These are phyloP conservation scores for Cicer bijugum DNA, from an alignment of 306 rosid genomes.

Conservation along the genomic window DNA sequence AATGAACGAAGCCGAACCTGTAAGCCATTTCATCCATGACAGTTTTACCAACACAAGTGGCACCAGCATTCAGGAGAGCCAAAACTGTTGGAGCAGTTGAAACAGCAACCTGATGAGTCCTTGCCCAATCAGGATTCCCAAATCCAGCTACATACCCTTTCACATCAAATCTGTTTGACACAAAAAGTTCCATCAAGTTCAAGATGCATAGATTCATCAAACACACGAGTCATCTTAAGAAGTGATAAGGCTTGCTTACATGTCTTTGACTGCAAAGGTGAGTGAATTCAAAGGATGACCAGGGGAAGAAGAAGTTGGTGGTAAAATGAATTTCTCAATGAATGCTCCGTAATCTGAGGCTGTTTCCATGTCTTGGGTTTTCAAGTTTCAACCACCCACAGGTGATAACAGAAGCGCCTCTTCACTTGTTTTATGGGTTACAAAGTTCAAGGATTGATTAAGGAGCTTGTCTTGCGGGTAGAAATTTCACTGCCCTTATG, in stretches of 20 bases:
- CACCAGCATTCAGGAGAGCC: slow-evolving; percentile 73
- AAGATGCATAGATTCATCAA: slow-evolving; percentile 24
- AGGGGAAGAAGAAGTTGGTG: slow-evolving; percentile 55
- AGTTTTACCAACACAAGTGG: slow-evolving; percentile 81
- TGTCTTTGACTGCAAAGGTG: slow-evolving; percentile 90
- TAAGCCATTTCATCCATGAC: slow-evolving; percentile 98
- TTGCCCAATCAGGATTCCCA: slow-evolving; percentile 92
- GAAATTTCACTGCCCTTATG: background rate
- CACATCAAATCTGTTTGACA: slow-evolving; percentile 71
- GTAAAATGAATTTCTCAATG: slow-evolving; percentile 68
- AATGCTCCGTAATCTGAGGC: slow-evolving; percentile 70
- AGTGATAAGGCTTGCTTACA: slow-evolving; percentile 61
- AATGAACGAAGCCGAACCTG: slow-evolving; percentile 51
- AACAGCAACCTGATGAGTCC: slow-evolving; percentile 78
- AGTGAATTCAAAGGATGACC: slow-evolving; percentile 70
- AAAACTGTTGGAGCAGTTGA: slow-evolving; percentile 74
- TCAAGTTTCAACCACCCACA: background rate
- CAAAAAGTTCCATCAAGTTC: slow-evolving; percentile 22
- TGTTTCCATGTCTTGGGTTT: slow-evolving; percentile 50
- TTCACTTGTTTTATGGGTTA: background rate
- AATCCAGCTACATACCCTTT: slow-evolving; percentile 80
- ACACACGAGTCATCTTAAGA: slow-evolving; percentile 1
- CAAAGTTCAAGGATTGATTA: slow-evolving; percentile 1
- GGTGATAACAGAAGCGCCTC: background rate
- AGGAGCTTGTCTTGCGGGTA: background rate